A percentile compares a stretch with the other conserved stretches of the same genome.
phyloP scores from a whole-genome alignment of 768 basidiomycete genomes.

The Pisolithus orientalis region DNA sequence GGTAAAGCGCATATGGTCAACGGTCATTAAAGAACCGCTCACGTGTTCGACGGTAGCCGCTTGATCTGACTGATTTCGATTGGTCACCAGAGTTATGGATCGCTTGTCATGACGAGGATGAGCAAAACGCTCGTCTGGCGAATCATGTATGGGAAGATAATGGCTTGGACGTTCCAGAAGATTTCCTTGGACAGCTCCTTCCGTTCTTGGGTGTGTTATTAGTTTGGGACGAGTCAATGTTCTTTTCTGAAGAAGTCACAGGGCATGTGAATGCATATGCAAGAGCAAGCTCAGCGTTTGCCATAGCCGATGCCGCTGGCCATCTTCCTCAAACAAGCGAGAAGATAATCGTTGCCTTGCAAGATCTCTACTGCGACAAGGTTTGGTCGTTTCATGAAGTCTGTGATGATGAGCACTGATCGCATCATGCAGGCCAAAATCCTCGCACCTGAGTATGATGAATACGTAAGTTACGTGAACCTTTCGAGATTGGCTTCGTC shows the following conservation, averaged over 20 bases:
- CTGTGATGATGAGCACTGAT: background rate
- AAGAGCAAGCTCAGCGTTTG: constrained; percentile 60
- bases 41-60: constrained; percentile 47
- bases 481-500: background rate
- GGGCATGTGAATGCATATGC: constrained; percentile 80
- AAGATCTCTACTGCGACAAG: constrained; percentile 81
- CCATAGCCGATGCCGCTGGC: constrained; percentile 72
- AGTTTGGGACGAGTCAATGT: background rate
- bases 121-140: constrained; percentile 83
- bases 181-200: constrained; percentile 48
- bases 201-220: constrained; percentile 58
- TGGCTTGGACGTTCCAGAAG: constrained; percentile 78
- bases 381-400: constrained; percentile 26
- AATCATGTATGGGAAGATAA: constrained; percentile 91
- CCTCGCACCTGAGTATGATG: constrained; percentile 86
- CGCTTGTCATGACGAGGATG: constrained; percentile 82
- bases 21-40: background rate
- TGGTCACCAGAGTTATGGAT: constrained; percentile 90
- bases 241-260: constrained; percentile 23
- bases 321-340: constrained; percentile 58
- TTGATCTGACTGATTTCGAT: constrained; percentile 91
- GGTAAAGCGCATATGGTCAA: constrained; percentile 35
- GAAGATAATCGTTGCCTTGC: constrained; percentile 44
- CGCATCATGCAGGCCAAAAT: constrained; percentile 57
- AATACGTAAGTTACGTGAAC: constrained; percentile 60